These are phyloP conservation scores for Auxenochlorella pyrenoidosa DNA, from an alignment of 139 green algal genomes.

Conservation along the genomic window DNA sequence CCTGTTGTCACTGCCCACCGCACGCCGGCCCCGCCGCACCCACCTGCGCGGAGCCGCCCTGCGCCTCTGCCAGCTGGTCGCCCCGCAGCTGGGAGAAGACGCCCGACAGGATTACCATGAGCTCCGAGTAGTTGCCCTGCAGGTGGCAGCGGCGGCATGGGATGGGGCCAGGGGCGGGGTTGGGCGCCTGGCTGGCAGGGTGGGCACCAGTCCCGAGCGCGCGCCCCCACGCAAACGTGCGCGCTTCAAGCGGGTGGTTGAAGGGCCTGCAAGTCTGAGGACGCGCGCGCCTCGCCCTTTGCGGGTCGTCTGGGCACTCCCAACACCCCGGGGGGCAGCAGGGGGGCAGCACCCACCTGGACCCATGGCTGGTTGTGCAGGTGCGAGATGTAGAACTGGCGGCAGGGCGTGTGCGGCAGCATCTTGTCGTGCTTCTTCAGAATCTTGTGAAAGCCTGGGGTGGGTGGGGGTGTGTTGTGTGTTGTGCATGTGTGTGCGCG, in stretches of 20 bases:
- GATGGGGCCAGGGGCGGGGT: background rate
- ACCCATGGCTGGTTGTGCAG: constrained; percentile 95
- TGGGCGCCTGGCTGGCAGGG: background rate
- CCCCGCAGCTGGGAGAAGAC: constrained; percentile 87
- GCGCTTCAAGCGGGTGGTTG: no score
- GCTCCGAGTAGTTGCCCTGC: constrained; percentile 87
- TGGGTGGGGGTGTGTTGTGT: no score
- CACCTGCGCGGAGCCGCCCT: constrained; percentile 49
- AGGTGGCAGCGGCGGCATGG: background rate
- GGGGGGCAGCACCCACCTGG: constrained; percentile 40
- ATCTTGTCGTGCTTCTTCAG: constrained; percentile 98
- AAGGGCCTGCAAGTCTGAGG: no score
- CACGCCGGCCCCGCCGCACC: no score
- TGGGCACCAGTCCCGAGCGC: no score
- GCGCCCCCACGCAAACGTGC: no score
- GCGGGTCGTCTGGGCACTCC: no score
- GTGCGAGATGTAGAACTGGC: constrained; percentile 93
- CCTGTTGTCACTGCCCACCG: no score
- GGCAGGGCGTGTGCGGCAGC: constrained; percentile 83
- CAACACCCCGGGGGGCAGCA: background rate
- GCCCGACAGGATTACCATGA: constrained; percentile 88
- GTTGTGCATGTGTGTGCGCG: no score
- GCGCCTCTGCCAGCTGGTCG: constrained; percentile 63
- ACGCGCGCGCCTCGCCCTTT: no score
- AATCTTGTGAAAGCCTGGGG: constrained; percentile 86